phyloP scores from a whole-genome alignment of 23 red algal genomes.

The Gracilariopsis chorda region DNA sequence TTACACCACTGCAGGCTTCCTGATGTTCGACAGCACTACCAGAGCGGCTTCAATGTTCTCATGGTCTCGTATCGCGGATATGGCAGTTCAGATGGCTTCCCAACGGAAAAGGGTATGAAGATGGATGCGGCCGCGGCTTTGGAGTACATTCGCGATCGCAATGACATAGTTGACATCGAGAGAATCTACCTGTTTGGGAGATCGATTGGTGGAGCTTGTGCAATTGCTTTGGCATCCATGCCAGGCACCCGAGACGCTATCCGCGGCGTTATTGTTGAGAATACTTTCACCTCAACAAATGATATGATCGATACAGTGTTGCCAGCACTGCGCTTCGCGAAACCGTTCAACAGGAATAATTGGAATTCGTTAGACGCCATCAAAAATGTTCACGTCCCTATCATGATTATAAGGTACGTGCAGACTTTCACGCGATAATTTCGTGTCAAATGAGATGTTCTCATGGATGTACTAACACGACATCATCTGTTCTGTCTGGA shows the following conservation, averaged over 20 bases:
- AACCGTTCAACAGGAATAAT: conserved; percentile 83
- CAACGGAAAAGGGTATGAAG: conserved; percentile 71
- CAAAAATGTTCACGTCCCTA: conserved; percentile 46
- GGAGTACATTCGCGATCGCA: conserved; percentile 40
- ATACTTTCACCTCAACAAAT: conserved; percentile 89
- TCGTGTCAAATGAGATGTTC: background rate
- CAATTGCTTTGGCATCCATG: conserved; percentile 50
- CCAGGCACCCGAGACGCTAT: conserved; percentile 16
- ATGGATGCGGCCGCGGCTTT: conserved; percentile 84
- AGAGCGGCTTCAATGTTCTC: conserved; percentile 74
- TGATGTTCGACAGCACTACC: conserved; percentile 62
- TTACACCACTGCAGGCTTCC: no score
- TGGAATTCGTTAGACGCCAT: conserved; percentile 77
- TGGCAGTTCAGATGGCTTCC: conserved; percentile 71
- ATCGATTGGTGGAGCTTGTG: conserved; percentile 85
- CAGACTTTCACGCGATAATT: no score
- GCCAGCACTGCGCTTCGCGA: conserved; percentile 69
- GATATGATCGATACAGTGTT: conserved; percentile 89
- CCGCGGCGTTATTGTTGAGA: conserved; percentile 87
- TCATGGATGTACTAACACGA: background rate
- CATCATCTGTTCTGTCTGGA: background rate
- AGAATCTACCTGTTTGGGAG: conserved; percentile 82
- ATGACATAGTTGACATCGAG: conserved; percentile 47
- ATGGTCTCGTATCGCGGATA: conserved; percentile 97
- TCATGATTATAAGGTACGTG: conserved; percentile 81